phyloP scores from a whole-genome alignment of 1,139 yeast genomes.

The Arxiozyma bovina region DNA sequence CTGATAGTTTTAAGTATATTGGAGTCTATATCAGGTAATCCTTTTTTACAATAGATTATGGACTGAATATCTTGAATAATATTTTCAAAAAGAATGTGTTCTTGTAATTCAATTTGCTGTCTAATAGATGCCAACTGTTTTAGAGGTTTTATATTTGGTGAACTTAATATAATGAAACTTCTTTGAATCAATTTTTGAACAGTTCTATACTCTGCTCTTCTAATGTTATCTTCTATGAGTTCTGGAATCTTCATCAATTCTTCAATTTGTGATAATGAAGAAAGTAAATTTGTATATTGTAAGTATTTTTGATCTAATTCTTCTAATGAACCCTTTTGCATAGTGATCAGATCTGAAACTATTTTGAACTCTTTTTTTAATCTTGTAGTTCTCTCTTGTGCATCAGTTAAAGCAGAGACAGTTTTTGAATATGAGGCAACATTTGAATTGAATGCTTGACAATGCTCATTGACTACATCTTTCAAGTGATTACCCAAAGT shows the following conservation, averaged over 20 bases:
- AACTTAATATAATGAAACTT: constrained; percentile 50
- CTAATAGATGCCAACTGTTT: constrained; percentile 52
- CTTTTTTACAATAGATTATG: constrained; percentile 57
- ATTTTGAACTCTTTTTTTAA: constrained; percentile 29
- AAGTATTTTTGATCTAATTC: constrained; percentile 60
- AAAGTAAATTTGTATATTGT: constrained; percentile 60
- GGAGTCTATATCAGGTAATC: constrained; percentile 9
- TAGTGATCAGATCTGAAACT: constrained; percentile 46
- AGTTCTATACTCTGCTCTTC: constrained; percentile 58
- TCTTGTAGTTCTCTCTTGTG: constrained; percentile 24
- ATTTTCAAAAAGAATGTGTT: constrained; percentile 57
- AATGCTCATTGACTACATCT: constrained; percentile 70
- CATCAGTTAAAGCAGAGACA: constrained; percentile 33
- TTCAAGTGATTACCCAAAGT: constrained; percentile 53
- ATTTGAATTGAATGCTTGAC: constrained; percentile 75
- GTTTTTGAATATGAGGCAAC: constrained; percentile 66
- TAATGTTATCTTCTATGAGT: constrained; percentile 53
- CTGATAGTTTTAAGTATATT: constrained; percentile 18
- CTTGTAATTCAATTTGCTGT: constrained; percentile 53
- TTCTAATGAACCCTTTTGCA: constrained; percentile 46
- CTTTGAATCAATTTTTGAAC: constrained; percentile 56
- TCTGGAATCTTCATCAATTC: constrained; percentile 52
- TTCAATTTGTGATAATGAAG: constrained; percentile 61
- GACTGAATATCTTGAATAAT: constrained; percentile 68
- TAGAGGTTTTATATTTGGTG: constrained; percentile 53